Evolutionary conservation across 139 green algal genomes (phyloP).

Genomic region (Gonium pectorale): DNA sequence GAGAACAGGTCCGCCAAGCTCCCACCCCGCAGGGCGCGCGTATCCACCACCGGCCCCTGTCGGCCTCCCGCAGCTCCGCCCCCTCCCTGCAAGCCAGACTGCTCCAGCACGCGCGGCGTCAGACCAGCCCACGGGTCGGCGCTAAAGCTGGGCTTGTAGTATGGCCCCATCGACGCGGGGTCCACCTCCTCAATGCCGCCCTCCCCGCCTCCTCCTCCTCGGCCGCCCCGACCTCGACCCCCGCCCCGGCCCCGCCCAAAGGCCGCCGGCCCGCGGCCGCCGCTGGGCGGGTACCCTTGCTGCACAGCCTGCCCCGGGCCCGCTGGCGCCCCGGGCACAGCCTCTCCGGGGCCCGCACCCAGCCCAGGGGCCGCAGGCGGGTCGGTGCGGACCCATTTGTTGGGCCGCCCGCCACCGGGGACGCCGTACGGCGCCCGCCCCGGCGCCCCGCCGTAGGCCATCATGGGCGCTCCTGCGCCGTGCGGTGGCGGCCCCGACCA

Average conservation of each 20-base stretch:
- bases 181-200: conserved; percentile 6
- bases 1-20: conserved; percentile 46
- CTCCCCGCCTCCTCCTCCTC: background rate
- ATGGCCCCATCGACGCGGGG: conserved; percentile 5
- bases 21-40: background rate
- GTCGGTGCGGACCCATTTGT: conserved; percentile 31
- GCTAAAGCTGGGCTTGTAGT: conserved; percentile 54
- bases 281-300: background rate
- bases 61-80: too few species aligned
- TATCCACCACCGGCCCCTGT: background rate
- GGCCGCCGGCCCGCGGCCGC: conserved; percentile 9
- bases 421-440: background rate
- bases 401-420: background rate
- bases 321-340: background rate
- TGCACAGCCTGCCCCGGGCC: background rate
- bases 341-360: background rate
- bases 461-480: too few species aligned
- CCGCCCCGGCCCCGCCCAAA: conserved; percentile 1
- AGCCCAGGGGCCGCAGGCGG: background rate
- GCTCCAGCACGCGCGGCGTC: conserved; percentile 3
- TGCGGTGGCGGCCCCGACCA: too few species aligned
- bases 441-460: too few species aligned
- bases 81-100: too few species aligned
- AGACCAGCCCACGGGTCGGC: conserved; percentile 48
- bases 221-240: background rate